Evolutionary conservation across 2,329 filamentous ascomycete species (phyloP), one percentile per base, ranked within the genome.

Genomic region (Talaromyces islandicus): DNA sequence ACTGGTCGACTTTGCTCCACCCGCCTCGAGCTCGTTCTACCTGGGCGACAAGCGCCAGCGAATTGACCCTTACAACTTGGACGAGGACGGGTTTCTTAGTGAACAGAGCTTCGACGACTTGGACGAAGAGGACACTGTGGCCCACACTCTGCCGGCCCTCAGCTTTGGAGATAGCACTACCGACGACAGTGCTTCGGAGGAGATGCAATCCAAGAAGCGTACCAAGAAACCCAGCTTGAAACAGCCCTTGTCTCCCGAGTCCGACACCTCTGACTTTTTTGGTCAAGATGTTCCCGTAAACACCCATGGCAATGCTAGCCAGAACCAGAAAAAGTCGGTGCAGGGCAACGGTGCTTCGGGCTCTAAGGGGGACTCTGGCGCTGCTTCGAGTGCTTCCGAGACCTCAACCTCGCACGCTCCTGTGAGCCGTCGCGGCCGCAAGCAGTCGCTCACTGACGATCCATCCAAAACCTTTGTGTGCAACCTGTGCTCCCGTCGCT

Each of bases 401-500:
- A 29, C 29, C 41, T 61, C 59, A 54, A 54, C 55, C 41, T 55
- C 59, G 50, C 56, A 58, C 30, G 59, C 59, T 50, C 59, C 59
- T 10, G 59, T 58, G 67, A 96, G 91, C 77, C 92, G 94, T 65
- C 92, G 94, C 62, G 94, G 94, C 62, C 92, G 94, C 77, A 99
- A 99, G 87, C 94, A 99, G 80, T 97, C 94, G 1, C 79, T 97
- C 68, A 97, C 94, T 5, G 94, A 97, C 71, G 94, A 99, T 70
- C 94, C 94, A 1, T 95, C 91, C 70, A 99, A 99, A 87, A 97
- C 92, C 0, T 99, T 97, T 65, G 91, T 96, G 62, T 99, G 94
- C 80, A 92, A 92, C 60, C 85, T 97, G 24, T 99, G 94, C 87
- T 93, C 91, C 70, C 92, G 94, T 65, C 91, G 94, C 63, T 99